Evolutionary conservation across 2,329 filamentous ascomycete species (phyloP).

Genomic region (Colletotrichum costaricense): DNA sequence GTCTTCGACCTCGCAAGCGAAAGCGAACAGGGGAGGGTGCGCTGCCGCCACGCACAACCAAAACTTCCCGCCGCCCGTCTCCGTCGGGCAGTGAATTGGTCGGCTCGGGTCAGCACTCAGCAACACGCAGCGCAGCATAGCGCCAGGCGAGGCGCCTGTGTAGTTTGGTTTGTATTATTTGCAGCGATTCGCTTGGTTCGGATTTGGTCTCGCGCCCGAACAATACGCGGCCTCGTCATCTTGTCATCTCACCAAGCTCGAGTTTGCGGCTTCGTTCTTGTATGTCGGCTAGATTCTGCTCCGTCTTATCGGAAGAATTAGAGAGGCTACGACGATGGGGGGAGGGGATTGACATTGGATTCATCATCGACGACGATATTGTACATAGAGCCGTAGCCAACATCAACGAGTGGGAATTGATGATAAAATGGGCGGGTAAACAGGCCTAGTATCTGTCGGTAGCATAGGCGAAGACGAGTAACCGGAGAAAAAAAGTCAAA

Average conservation of each 20-base stretch:
- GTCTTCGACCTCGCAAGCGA: background rate
- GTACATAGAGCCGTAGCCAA: background rate
- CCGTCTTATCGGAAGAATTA: background rate
- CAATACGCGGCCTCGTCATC: background rate
- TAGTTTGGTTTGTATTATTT: too few relatives aligned
- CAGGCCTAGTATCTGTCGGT: too few relatives aligned
- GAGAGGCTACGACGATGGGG: background rate
- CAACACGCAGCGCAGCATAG: background rate
- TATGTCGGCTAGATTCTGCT: background rate
- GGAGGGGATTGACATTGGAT: background rate
- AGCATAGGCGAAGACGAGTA: background rate
- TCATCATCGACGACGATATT: background rate
- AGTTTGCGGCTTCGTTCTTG: background rate
- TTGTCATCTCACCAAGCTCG: background rate
- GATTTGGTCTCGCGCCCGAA: constrained; percentile 15
- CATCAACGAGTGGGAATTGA: background rate
- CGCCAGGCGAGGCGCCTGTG: background rate
- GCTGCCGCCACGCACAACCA: constrained; percentile 1
- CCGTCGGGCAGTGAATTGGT: constrained; percentile 20
- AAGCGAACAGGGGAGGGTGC: constrained; percentile 7
- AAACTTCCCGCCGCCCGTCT: constrained; percentile 4
- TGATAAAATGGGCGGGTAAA: background rate
- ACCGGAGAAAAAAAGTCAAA: background rate
- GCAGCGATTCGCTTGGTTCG: constrained; percentile 13
- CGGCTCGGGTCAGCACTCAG: background rate